Base-by-base conservation (phyloP, 78 protist genomes). In the Chrysochromulina parva region DNA sequence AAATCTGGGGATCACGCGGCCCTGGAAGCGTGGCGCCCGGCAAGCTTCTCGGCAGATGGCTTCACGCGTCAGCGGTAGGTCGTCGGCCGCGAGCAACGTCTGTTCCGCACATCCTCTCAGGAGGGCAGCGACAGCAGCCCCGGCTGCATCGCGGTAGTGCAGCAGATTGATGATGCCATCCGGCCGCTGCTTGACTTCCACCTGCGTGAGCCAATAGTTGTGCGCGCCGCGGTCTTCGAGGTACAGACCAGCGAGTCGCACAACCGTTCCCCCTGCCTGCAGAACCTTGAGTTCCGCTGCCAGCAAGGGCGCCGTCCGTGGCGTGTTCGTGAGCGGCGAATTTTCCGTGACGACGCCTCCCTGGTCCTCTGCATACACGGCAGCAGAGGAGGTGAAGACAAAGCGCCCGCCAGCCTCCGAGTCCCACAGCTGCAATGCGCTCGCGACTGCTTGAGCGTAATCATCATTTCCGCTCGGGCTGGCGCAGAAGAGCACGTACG, bases 171-270 rank as follows among this genome's bases (percentile, higher is more conserved):
- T 78, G 62, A 78, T 5, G 1, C 84, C 84, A n/a, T 48, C 84
- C n/a, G 57, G 26, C 26, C 58, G 17, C 53, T 26, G 48, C 55
- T 74, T 9, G 13, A 74, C 84, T 10, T 0, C 2, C 57, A 14
- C 86, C 62, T 2, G 4, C 28, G 11, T 2, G 16, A 78, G 60
- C 53, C 50, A 78, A 5, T 1, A 5, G 47, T 19, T 53, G 86
- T 78, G 86, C 26, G 86, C 86, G 19, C 86, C 86, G 11, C 86
- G 86, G 22, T 52, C 47, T 9, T 20, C 6, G 6, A 19, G 5
- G 86, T 78, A 78, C 55, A 78, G 86, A 3, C 86, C 86, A 0
- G 60, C 86, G 24, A 78, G 59, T 14, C 86, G 86, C 55, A 78
- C 62, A 0, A 78, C 86, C 9, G 86, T 53, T 1, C 57, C 86